Conservation (phyloP, 2,329 filamentous ascomycete genomes). For the Berkeleyomyces basicola region DNA sequence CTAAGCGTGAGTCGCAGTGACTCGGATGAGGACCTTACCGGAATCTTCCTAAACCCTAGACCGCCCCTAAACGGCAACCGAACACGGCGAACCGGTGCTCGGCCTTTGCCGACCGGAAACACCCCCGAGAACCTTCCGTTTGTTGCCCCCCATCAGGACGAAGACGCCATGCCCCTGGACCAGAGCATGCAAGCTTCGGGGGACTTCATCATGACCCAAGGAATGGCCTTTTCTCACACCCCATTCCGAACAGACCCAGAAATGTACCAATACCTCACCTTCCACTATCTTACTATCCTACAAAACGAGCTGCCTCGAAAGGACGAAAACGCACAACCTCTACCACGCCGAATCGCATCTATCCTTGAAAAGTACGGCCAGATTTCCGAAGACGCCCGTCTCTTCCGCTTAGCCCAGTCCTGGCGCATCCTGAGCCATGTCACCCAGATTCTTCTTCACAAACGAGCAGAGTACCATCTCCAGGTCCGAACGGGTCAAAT, state of each 20-base stretch:
- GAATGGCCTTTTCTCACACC: conserved; percentile 43
- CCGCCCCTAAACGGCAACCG: not conserved
- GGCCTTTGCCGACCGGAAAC: not conserved
- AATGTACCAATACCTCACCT: conserved; percentile 39
- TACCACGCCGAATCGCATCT: conserved; percentile 30
- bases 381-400: conserved; percentile 37
- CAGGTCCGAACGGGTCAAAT: conserved; percentile 23
- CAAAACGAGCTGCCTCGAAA: conserved; percentile 29
- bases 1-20: conserved; percentile 44
- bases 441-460: conserved; percentile 35
- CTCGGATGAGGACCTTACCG: conserved; percentile 47
- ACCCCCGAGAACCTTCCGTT: conserved; percentile 14
- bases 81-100: not conserved
- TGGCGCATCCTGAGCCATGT: conserved; percentile 45
- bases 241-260: conserved; percentile 34
- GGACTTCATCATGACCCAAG: conserved; percentile 40
- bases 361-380: conserved; percentile 41
- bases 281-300: conserved; percentile 38
- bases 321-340: conserved; percentile 19
- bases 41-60: conserved; percentile 32
- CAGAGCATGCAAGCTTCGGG: conserved; percentile 42
- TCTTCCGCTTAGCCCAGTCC: conserved; percentile 45
- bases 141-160: conserved; percentile 24
- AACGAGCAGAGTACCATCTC: conserved; percentile 41
- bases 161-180: conserved; percentile 35